Percentiles rank a stretch among this genome's conserved stretches.
phyloP scores from a whole-genome alignment of 164 flowering plant genomes.

The Paratinospora sagittata region DNA sequence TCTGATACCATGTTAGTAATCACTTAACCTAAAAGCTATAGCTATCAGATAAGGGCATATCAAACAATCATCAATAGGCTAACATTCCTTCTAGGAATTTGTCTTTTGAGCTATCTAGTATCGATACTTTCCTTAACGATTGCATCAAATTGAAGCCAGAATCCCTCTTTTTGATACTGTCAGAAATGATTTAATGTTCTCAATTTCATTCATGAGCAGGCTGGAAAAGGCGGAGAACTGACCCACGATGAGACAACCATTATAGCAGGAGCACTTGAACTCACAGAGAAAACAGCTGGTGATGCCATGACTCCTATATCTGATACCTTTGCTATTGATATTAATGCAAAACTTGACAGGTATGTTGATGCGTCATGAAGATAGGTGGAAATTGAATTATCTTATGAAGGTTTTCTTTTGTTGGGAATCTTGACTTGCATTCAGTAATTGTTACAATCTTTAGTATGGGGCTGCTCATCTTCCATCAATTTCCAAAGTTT shows the following conservation, averaged over 20 bases:
- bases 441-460: not conserved
- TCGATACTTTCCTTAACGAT: not conserved
- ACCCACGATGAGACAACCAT: conserved; percentile 97
- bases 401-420: not conserved
- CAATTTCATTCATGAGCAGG: conserved; percentile 36
- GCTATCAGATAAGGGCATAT: too few species aligned
- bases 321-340: conserved; percentile 80
- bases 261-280: conserved; percentile 95
- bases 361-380: conserved; percentile 3
- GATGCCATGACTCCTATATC: conserved; percentile 96
- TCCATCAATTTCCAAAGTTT: not conserved
- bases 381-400: not conserved
- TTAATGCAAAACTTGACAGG: conserved; percentile 60
- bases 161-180: conserved; percentile 1
- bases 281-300: conserved; percentile 73
- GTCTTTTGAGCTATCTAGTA: not conserved
- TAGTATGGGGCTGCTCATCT: not conserved
- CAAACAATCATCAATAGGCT: too few species aligned
- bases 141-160: not conserved
- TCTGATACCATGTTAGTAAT: too few species aligned
- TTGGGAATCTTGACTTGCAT: not conserved
- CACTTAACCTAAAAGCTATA: too few species aligned
- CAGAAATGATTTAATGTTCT: not conserved
- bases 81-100: not conserved
- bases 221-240: conserved; percentile 99